Percentiles rank a stretch among this genome's conserved stretches.
These are phyloP conservation scores for Apiospora kogelbergensis DNA, from an alignment of 2,329 filamentous ascomycete species.

Conservation along the genomic window DNA sequence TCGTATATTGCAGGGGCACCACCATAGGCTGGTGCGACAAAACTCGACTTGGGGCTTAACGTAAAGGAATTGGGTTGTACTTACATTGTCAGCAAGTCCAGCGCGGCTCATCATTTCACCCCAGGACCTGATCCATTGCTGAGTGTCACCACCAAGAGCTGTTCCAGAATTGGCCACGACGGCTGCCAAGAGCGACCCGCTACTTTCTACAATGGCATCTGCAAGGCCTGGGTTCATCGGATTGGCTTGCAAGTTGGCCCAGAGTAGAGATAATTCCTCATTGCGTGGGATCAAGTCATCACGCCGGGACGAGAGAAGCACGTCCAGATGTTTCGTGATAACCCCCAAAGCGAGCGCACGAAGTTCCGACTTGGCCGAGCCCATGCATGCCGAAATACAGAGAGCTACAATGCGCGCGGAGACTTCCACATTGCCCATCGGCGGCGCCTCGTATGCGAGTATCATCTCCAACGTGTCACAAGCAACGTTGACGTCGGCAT, in stretches of 20 bases:
- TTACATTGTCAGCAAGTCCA: conserved; percentile 48
- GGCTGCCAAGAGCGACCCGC: conserved; percentile 44
- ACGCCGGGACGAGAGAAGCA: conserved; percentile 16
- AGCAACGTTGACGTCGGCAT: conserved; percentile 40
- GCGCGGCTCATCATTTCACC: conserved; percentile 50
- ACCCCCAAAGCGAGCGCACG: conserved; percentile 47
- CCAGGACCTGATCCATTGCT: conserved; percentile 39
- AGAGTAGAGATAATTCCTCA: conserved; percentile 38
- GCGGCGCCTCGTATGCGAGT: conserved; percentile 24
- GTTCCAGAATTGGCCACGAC: conserved; percentile 19
- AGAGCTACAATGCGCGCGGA: conserved; percentile 35
- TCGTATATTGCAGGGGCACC: too few relatives aligned
- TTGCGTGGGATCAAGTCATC: conserved; percentile 31
- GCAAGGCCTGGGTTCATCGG: conserved; percentile 48
- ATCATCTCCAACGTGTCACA: conserved; percentile 41
- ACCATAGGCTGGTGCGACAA: too few relatives aligned
- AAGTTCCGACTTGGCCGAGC: conserved; percentile 42
- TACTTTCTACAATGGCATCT: conserved; percentile 48
- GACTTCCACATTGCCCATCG: conserved; percentile 14
- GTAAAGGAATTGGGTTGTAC: conserved; percentile 12
- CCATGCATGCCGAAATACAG: conserved; percentile 43
- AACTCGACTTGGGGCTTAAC: too few relatives aligned
- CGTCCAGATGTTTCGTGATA: conserved; percentile 46
- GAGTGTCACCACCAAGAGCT: conserved; percentile 15
- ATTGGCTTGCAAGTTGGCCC: conserved; percentile 38